Evolutionary conservation across 2,329 filamentous ascomycete species (phyloP), one percentile per base, ranked within the genome.

Genomic region (Myriosclerotinia duriaeana): DNA sequence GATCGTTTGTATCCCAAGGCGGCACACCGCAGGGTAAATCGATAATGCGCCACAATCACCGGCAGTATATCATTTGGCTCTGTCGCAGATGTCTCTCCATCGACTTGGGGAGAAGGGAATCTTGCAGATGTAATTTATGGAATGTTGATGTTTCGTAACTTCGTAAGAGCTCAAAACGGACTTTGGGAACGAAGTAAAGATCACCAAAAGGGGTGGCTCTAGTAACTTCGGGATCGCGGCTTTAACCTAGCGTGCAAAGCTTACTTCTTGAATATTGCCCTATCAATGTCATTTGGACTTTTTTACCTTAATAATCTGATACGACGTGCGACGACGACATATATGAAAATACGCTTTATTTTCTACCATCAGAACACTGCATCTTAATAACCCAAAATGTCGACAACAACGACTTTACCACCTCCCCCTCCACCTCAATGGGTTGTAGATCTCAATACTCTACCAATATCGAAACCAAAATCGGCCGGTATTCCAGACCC

Each of bases 391-490:
- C 36, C 20, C 38, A 53, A 40, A 11, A 66, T 66, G 64, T 38
- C 64, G 48, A 53, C 56, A 26, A 60, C 6, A 7, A 42, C 38
- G 8, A 53, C 15, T n/a, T 40, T 48, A 53, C 75, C 66, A 68
- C 77, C 77, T 53, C 80, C 80, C 52, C 83, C 80, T 59, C 84
- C 83, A 58, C 93, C 93, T 44, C 82, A 85, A 83, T 99, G 95
- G 95, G 91, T 94, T 44, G 79, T 88, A 71, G 89, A 96, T 74
- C 85, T 98, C 72, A 88, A 89, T 76, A 86, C 86, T 54, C 85
- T 91, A 42, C 87, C 92, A 34, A 77, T 85, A 34, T 76, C 86
- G 61, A 90, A 87, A 77, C 78, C 87, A 62, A 92, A 92, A 79
- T 83, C 85, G 68, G 76, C 78, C 61, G 85, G 84, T 76, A 87